phyloP scores from a whole-genome alignment of 306 rosid genomes.

The Argentina anserina region DNA sequence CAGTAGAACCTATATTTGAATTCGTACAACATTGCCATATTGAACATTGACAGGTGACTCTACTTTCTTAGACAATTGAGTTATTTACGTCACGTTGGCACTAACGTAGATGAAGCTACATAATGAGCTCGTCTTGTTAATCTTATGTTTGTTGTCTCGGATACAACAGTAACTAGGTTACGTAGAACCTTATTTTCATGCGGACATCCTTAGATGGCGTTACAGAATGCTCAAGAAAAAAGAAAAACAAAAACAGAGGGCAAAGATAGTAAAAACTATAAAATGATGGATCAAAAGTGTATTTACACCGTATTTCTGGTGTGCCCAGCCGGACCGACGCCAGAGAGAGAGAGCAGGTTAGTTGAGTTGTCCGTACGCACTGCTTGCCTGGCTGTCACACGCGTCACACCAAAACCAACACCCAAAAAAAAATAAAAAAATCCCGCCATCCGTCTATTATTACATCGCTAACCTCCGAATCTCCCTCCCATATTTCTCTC shows the following conservation, averaged over 20 bases:
- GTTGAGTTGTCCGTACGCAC: conserved; percentile 13
- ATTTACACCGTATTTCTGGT: background rate
- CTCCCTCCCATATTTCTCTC: conserved; percentile 5
- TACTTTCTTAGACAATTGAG: too few species aligned
- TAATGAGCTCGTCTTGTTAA: too few species aligned
- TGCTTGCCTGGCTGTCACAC: conserved; percentile 27
- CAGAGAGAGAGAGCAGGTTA: background rate
- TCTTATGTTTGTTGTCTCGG: too few species aligned
- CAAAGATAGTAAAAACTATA: background rate
- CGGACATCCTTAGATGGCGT: too few species aligned
- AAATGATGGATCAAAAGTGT: background rate
- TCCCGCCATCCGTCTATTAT: conserved; percentile 52
- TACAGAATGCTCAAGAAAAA: too few species aligned
- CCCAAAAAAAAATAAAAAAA: conserved; percentile 20
- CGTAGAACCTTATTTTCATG: too few species aligned
- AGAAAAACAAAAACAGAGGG: background rate
- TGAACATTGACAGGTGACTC: too few species aligned
- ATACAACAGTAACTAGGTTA: too few species aligned
- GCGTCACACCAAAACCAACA: background rate
- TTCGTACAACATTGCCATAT: background rate
- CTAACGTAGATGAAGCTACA: too few species aligned
- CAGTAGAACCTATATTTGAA: background rate
- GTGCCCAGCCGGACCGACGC: background rate
- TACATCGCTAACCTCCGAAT: conserved; percentile 54
- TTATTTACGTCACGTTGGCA: too few species aligned